phyloP scores from a whole-genome alignment of 345 rosid species.

The Schrenkiella parvula region DNA sequence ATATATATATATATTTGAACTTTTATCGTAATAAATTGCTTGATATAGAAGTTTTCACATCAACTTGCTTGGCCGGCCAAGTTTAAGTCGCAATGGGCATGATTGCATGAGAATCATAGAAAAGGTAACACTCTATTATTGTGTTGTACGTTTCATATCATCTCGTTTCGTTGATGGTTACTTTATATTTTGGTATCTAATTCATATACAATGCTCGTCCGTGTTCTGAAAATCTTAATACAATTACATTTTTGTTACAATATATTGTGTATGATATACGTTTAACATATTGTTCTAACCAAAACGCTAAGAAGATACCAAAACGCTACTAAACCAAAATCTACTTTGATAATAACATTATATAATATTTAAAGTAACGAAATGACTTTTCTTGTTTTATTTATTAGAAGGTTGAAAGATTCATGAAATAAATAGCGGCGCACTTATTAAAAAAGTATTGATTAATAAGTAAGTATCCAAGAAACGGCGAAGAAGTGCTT shows the following conservation, averaged over 20 bases:
- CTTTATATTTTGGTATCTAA: not conserved
- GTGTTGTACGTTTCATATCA: not conserved
- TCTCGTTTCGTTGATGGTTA: not conserved
- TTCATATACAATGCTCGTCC: not conserved
- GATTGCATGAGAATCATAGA: conserved; percentile 11
- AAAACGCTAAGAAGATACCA: not conserved
- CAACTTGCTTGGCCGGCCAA: conserved; percentile 23
- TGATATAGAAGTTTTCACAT: conserved; percentile 27
- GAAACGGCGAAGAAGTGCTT: conserved; percentile 14
- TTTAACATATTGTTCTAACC: no score
- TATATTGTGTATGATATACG: not conserved
- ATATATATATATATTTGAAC: no score
- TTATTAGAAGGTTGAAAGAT: not conserved
- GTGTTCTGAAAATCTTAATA: not conserved
- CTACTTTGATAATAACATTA: not conserved
- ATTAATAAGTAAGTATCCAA: not conserved
- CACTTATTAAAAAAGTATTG: not conserved
- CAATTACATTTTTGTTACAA: not conserved
- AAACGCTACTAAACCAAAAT: not conserved
- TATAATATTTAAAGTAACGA: no score
- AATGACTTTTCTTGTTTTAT: not conserved
- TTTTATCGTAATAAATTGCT: conserved; percentile 2
- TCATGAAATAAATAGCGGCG: conserved; percentile 30
- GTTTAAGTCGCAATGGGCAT: conserved; percentile 8
- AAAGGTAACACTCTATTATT: not conserved